Evolutionary conservation across 2,329 filamentous ascomycete genomes (phyloP).

Genomic region (Xylariaceae sp.): DNA sequence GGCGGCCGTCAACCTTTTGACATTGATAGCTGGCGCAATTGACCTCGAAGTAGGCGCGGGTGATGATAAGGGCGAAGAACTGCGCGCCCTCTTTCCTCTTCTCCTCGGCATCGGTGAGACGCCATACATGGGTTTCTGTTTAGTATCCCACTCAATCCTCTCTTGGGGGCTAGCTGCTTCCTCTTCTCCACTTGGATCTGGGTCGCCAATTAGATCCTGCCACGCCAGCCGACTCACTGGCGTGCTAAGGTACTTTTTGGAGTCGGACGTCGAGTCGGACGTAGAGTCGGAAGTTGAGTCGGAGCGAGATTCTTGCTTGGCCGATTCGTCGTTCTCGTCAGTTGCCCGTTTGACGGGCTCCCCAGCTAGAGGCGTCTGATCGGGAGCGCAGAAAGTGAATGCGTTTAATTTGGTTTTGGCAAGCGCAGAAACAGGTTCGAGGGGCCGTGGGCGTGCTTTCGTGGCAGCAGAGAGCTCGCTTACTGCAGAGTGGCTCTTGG

Average conservation of each 20-base stretch:
- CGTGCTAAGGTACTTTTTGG: constrained; percentile 36
- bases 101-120: constrained; percentile 45
- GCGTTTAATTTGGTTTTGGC: constrained; percentile 56
- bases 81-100: constrained; percentile 62
- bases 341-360: constrained; percentile 15
- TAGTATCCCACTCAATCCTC: constrained; percentile 55
- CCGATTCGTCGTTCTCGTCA: constrained; percentile 6
- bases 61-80: constrained; percentile 67
- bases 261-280: constrained; percentile 10
- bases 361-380: constrained; percentile 20
- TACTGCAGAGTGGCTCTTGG: constrained; percentile 45
- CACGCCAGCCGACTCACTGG: constrained; percentile 50
- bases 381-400: constrained; percentile 48
- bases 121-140: constrained; percentile 38
- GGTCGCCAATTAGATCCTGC: constrained; percentile 51
- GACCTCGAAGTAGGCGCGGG: constrained; percentile 46
- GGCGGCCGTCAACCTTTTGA: constrained; percentile 52
- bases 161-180: constrained; percentile 54
- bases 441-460: constrained; percentile 30
- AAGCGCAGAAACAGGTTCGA: constrained; percentile 48
- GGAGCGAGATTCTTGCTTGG: constrained; percentile 3
- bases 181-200: constrained; percentile 39
- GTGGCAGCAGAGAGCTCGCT: constrained; percentile 31
- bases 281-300: constrained; percentile 15
- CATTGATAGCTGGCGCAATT: constrained; percentile 46